phyloP scores from a whole-genome alignment of 2,329 filamentous ascomycete genomes.

The Pseudogymnoascus sp. region DNA sequence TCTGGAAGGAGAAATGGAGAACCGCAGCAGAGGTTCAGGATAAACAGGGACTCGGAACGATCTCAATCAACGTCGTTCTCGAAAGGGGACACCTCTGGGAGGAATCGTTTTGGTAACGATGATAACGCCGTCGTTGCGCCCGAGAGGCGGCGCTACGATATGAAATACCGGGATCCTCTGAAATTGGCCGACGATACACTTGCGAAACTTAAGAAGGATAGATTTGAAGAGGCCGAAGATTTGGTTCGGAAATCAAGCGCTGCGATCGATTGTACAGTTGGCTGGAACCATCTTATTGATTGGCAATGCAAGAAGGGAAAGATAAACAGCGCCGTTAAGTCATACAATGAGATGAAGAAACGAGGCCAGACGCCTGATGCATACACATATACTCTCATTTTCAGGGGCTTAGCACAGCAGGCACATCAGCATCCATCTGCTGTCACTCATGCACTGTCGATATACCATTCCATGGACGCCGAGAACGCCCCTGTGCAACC shows the following conservation, averaged over 20 bases:
- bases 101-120: not conserved
- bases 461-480: slow-evolving; percentile 68
- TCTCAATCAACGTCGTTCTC: not conserved
- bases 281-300: slow-evolving; percentile 82
- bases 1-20: not conserved
- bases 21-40: not conserved
- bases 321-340: slow-evolving; percentile 59
- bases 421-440: slow-evolving; percentile 45
- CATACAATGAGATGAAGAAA: slow-evolving; percentile 99
- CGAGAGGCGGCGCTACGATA: not conserved
- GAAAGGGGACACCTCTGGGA: not conserved
- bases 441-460: slow-evolving; percentile 58
- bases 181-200: slow-evolving; percentile 63
- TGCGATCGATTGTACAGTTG: slow-evolving; percentile 56
- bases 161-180: slow-evolving; percentile 48
- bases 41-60: not conserved
- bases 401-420: slow-evolving; percentile 62
- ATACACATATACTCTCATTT: slow-evolving; percentile 75
- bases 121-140: not conserved
- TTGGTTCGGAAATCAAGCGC: slow-evolving; percentile 63
- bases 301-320: slow-evolving; percentile 55
- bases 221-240: slow-evolving; percentile 58
- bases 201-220: slow-evolving; percentile 47
- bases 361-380: slow-evolving; percentile 70
- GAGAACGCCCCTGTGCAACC: slow-evolving; percentile 57